Evolutionary conservation across 495 filamentous ascomycete genomes (phyloP), one percentile per base, ranked within the genome.

Genomic region (Penicillium paradoxum): DNA sequence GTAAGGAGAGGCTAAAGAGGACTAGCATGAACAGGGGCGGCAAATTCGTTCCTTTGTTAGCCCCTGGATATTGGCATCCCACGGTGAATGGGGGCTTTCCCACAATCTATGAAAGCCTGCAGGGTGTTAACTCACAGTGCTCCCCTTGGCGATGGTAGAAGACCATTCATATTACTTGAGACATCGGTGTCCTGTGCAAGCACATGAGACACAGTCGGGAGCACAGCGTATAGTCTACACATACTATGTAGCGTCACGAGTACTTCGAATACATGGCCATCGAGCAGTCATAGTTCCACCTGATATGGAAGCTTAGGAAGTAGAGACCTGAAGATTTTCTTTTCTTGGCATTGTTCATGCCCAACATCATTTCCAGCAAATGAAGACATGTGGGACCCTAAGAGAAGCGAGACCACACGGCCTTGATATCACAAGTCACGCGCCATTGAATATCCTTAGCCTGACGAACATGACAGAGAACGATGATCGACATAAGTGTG

Each of bases 171-270:
- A 45, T 30, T 18, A 30, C 14, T 43, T 25, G 39, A 42, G 40
- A 55, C 53, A 55, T 22, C 24, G 33, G 19, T 38, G 45, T 24
- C 17, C 6, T 43, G 49, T 54, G 27, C 14, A 54, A 17, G 39
- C 32, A 15, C 24, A 53, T 24, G 40, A 51, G 29, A 46, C 24
- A 42, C 27, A 11, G 40, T 27, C 19, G 41, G 38, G 27, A 6
- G 18, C 29, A 43, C 49, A 34, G 39, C 49, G 25, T 43, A 27
- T 36, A 9, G 27, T 18, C 18, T 10, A 41, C 29, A 13, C 30
- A n/a, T 36, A 21, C 38, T 2, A 15, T 2, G 2, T 4, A 32
- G 25, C 22, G 39, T 6, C 39, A 32, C 3, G 24, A n/a, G n/a
- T n/a, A n/a, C n/a, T 11, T 2, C 3, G 25, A 14, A 27, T 43